phyloP scores from a whole-genome alignment of 441 rosid genomes.

The Hura crepitans region DNA sequence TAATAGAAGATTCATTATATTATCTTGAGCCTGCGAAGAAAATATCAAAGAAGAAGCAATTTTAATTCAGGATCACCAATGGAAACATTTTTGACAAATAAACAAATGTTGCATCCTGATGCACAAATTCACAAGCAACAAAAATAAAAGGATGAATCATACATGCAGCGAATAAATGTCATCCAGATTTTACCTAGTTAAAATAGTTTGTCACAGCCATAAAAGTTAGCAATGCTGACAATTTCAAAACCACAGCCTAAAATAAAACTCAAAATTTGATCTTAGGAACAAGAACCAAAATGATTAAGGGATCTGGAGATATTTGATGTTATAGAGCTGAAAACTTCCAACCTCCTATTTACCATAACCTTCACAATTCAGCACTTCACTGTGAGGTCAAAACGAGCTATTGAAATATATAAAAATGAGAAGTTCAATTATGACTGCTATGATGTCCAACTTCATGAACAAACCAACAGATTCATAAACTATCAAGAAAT shows the following conservation, averaged over 20 bases:
- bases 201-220: no score
- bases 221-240: no score
- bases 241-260: no score
- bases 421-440: no score
- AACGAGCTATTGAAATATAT: no score
- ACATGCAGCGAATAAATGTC: background rate
- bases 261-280: no score
- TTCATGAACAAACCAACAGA: no score
- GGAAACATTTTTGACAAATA: slow-evolving; percentile 1
- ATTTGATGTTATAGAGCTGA: no score
- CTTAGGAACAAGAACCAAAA: no score
- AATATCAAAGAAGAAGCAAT: slow-evolving; percentile 15
- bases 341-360: slow-evolving; percentile 71
- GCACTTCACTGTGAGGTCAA: slow-evolving; percentile 51
- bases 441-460: no score
- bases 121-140: slow-evolving; percentile 1
- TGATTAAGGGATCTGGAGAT: no score
- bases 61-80: slow-evolving; percentile 11
- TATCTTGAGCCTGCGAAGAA: slow-evolving; percentile 72
- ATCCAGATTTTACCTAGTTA: background rate
- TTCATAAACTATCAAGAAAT: no score
- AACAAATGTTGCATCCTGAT: background rate
- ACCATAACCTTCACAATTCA: slow-evolving; percentile 99
- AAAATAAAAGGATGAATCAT: background rate
- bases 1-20: slow-evolving; percentile 71